Evolutionary conservation across 257 asterid genomes (phyloP), one percentile per base, ranked within the genome.

Genomic region (Nicotiana sylvestris): DNA sequence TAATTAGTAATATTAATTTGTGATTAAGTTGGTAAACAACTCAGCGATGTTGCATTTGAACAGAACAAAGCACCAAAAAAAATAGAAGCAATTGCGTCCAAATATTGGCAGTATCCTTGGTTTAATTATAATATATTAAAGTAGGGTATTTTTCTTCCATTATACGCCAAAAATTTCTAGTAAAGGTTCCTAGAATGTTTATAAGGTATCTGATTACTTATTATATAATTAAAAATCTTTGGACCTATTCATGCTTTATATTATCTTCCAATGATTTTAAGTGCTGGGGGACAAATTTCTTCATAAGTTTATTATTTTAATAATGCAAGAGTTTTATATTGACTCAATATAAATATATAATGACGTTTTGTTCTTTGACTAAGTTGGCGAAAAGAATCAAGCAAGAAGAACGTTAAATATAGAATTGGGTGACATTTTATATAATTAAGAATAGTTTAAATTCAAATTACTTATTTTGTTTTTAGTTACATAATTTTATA

Each of bases 151-250:
- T 82, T 76, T 83, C 85, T 83, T 82, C 39, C 74, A 49, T 62
- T 58, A 84, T 80, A 82, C 43, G 83, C 69, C 85, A 85, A 68
- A 77, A 72, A 37, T 49, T 27, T 76, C 30, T 55, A 62, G 57
- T 78, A 68, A 85, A 85, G 84, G 90, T 83, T 25, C 88, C 76
- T 68, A 55, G 82, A 87, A 85, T 85, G 85, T 83, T 83, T 51
- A 76, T 25, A 49, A 76, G 53, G 80, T 76, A 49, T 25, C 43
- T 6, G 7, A 76, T 76, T 51, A 74, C 8, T 21, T 6, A 21
- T 43, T 21, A 2, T n/a, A 6, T 39, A 74, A 21, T 27, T 29
- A 49, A 25, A 37, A n/a, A 21, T n/a, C 32, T 49, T 74, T 74
- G 64, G 80, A 74, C 18, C 64, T 74, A 72, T 46, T 2, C 37